A percentile compares a stretch with the other conserved stretches of the same genome.
Conservation (phyloP, 768 basidiomycete species). For the Mycena kentingensis region DNA sequence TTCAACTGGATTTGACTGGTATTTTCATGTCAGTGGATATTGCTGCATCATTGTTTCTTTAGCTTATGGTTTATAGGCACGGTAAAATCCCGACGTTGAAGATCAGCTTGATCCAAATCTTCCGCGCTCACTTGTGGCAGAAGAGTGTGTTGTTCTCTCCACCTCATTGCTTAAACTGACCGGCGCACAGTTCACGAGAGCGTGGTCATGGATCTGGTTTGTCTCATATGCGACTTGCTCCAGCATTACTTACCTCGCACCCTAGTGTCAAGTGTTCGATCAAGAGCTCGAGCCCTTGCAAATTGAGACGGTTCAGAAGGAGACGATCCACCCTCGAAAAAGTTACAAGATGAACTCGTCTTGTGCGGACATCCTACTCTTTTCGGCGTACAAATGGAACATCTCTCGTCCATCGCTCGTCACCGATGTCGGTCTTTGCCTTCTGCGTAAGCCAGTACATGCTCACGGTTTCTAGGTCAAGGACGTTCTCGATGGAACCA, state of each 20-base stretch:
- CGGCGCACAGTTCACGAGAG: conserved; percentile 72
- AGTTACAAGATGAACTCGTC: conserved; percentile 99
- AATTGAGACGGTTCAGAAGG: conserved; percentile 99
- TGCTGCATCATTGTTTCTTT: background rate
- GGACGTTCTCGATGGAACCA: conserved; percentile 96
- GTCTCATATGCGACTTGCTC: conserved; percentile 21
- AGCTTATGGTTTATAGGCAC: conserved; percentile 55
- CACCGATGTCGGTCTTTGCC: conserved; percentile 68
- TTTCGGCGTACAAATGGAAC: conserved; percentile 98
- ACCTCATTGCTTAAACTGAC: conserved; percentile 23
- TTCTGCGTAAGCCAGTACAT: background rate
- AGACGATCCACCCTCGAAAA: conserved; percentile 99
- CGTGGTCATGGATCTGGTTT: conserved; percentile 86
- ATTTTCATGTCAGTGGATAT: conserved; percentile 74
- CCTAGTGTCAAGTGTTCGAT: conserved; percentile 95
- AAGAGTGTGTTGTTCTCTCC: conserved; percentile 69
- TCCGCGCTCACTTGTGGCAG: conserved; percentile 99
- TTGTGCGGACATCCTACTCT: conserved; percentile 97
- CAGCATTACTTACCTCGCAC: background rate
- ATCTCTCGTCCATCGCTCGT: conserved; percentile 94
- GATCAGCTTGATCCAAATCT: conserved; percentile 99
- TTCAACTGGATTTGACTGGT: conserved; percentile 96
- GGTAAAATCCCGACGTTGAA: conserved; percentile 98
- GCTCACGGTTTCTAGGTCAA: conserved; percentile 58
- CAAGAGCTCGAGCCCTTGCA: conserved; percentile 97